Percentiles rank a stretch among this genome's conserved stretches.
Evolutionary conservation across 306 rosid genomes (phyloP).

Genomic region (Urtica urens): DNA sequence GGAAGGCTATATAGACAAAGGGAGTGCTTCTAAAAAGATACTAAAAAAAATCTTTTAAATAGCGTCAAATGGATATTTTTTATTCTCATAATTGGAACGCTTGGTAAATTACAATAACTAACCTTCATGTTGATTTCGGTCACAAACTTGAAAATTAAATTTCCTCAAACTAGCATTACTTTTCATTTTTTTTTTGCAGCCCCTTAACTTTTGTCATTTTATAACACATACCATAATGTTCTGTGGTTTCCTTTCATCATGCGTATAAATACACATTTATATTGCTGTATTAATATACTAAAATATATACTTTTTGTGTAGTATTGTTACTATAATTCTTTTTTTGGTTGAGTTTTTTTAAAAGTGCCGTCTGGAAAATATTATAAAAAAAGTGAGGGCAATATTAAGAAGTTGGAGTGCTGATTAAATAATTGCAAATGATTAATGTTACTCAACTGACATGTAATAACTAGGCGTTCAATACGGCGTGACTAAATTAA

Average conservation of each 20-base stretch:
- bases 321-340: neutral
- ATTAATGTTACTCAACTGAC: neutral
- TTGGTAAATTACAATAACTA: too few species aligned
- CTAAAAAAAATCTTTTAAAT: too few species aligned
- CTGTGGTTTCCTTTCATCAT: neutral
- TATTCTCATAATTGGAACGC: too few species aligned
- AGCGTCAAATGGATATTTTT: too few species aligned
- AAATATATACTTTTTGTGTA: neutral
- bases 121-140: too few species aligned
- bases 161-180: too few species aligned
- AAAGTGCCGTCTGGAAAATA: neutral
- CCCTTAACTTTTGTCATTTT: neutral
- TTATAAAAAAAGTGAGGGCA: neutral
- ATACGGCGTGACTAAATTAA: neutral
- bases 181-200: neutral
- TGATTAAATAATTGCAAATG: constrained; percentile 4
- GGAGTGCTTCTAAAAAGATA: too few species aligned
- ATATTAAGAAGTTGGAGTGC: neutral
- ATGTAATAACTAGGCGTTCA: neutral
- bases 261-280: neutral
- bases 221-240: neutral
- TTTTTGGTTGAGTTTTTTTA: neutral
- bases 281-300: neutral
- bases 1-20: too few species aligned
- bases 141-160: too few species aligned